Evolutionary conservation across 2,329 filamentous ascomycete species (phyloP), one percentile per base, ranked within the genome.

Genomic region (Cladosporium sp.): DNA sequence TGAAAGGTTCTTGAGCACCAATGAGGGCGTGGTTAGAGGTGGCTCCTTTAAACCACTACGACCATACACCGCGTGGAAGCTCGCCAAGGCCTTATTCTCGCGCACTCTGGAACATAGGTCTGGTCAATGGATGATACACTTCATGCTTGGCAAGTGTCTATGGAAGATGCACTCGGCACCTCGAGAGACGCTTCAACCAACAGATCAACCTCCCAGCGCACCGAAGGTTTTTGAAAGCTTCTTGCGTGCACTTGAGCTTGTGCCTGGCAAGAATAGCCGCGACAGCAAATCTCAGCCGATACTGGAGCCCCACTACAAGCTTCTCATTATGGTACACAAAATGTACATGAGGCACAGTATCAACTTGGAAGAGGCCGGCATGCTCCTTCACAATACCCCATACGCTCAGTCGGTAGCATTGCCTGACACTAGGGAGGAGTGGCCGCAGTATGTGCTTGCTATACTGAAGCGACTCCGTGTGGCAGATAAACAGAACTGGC

Each of bases 401-500:
- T 89, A 85, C 75, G 81, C 86, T 50, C 80, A 81, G 33, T 85
- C 85, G 62, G 76, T 86, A 11, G 75, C 78, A 3, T 72, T 66
- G 70, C 80, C 60, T 77, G 85, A 72, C 72, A 83, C 75, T 59
- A 82, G 75, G 40, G 78, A 84, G 67, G 78, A 83, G 10, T 88
- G 85, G 80, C 84, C 87, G 57, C 72, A 80, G 1, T 91, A 91
- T 71, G 85, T 90, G 52, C 77, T 89, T 16, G 87, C 78, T 83
- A 86, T 88, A 0, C 76, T 89, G 58, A 86, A 85, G 71, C 81
- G 81, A 35, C 77, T 90, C 62, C 84, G 86, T 64, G 79, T 79
- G 40, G 92, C 92, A 67, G 93, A 97, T 78, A 96, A 96, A 80
- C 91, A 91, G 0, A 94, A 95, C 72, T 97, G 93, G 93, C 93